Base-by-base conservation (phyloP, 805 yeast genomes). In the Candida adriatica region DNA sequence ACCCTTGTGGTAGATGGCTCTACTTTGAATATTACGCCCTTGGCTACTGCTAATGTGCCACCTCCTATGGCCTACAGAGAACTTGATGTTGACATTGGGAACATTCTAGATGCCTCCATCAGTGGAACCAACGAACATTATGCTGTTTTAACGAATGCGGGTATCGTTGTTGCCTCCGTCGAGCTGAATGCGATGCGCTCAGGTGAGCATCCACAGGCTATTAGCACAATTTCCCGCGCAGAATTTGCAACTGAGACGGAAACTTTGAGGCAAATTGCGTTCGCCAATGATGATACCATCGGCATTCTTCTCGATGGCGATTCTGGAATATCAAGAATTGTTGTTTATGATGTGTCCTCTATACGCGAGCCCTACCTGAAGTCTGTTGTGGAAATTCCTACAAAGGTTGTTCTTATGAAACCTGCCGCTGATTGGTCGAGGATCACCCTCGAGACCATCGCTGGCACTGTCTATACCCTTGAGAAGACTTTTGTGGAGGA, bases 41-140 rank as follows among this genome's bases (percentile, higher is more conserved):
- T 92, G 22, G 68, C 81, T 1, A 52, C 78, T 18, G 95, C 95
- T 2, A 86, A 79, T 51, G 90, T 86, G 8, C 99, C 99, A 4
- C 99, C 99, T 1, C 99, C 99, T 26, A 75, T 85, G 51, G 70
- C 84, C 16, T 79, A 69, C 50, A 68, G 94, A 36, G 83, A 77
- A 29, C 56, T 85, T 30, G 72, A 68, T 8, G 59, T 75, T 9
- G 64, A 63, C 7, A 63, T 61, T 5, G 64, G 61, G 1, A 73
- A 73, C 35, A 74, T 86, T 6, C 53, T 66, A 14, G 85, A 81
- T 47, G 70, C 73, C 26, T 81, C 94, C 1, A 71, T 77, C 5
- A 72, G 79, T 39, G 56, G 67, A 30, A 62, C 73, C 8, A 85
- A 81, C 53, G 71, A 68, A 31, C 42, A 52, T 4, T 70, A 72